Conservation (phyloP, 345 rosid genomes). For the Cardamine resedifolia region DNA sequence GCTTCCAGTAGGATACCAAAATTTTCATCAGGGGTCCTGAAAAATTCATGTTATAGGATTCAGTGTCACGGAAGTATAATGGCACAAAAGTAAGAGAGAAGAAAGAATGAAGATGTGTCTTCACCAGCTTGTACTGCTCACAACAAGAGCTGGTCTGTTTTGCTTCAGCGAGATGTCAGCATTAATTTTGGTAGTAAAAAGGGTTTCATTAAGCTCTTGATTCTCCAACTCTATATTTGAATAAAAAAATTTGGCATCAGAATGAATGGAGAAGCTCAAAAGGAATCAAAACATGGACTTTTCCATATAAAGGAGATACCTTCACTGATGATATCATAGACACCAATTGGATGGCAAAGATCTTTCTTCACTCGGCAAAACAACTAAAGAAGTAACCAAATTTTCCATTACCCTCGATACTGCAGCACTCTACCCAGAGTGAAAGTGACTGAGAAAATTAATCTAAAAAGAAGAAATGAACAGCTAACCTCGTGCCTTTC, state of each 20-base stretch:
- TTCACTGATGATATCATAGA: conserved; percentile 58
- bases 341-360: conserved; percentile 53
- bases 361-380: conserved; percentile 71
- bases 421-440: neutral
- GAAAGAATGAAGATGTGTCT: conserved; percentile 31
- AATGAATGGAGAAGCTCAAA: conserved; percentile 14
- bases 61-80: conserved; percentile 6
- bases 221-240: conserved; percentile 38
- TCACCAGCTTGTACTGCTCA: conserved; percentile 99
- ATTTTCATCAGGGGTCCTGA: conserved; percentile 98
- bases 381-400: conserved; percentile 50
- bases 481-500: conserved; percentile 78
- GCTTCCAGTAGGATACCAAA: conserved; percentile 95
- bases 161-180: conserved; percentile 51
- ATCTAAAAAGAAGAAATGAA: conserved; percentile 20
- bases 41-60: conserved; percentile 24
- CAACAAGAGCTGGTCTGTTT: conserved; percentile 87
- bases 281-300: conserved; percentile 11
- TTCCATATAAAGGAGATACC: conserved; percentile 46
- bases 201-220: conserved; percentile 48
- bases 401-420: neutral
- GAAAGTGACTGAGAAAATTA: neutral
- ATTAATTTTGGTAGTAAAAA: conserved; percentile 53
- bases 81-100: conserved; percentile 15
- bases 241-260: conserved; percentile 2